A percentile compares a stretch with the other conserved stretches of the same genome.
Conservation (phyloP, 1,284 basidiomycete species). For the Trametes pubescens region DNA sequence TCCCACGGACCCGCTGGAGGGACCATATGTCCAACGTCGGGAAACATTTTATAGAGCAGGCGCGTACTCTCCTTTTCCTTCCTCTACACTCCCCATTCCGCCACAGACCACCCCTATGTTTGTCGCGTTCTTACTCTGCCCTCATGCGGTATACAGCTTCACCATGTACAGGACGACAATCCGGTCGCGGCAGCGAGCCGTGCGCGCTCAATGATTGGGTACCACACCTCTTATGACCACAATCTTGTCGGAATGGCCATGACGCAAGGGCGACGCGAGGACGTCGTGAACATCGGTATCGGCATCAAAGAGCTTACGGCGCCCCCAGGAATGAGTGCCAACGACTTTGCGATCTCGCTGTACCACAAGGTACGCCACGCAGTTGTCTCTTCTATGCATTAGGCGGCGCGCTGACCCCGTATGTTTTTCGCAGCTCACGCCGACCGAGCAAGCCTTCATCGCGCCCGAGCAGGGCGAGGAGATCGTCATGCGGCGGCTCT, state of each 20-base stretch:
- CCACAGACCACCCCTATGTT: constrained; percentile 8
- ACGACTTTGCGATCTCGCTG: constrained; percentile 72
- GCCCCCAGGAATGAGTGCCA: constrained; percentile 62
- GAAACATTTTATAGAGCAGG: constrained; percentile 85
- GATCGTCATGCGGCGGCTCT: constrained; percentile 72
- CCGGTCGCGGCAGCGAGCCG: constrained; percentile 65
- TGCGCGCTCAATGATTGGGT: constrained; percentile 77
- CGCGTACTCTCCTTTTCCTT: constrained; percentile 44
- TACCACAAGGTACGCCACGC: constrained; percentile 68
- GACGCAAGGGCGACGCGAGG: constrained; percentile 76
- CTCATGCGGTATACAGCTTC: constrained; percentile 31
- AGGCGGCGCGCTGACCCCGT: background rate
- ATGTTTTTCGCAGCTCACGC: constrained; percentile 59
- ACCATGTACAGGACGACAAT: constrained; percentile 52
- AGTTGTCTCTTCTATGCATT: background rate
- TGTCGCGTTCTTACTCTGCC: background rate
- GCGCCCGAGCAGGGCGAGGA: constrained; percentile 62
- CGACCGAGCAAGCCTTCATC: constrained; percentile 63
- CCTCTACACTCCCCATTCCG: constrained; percentile 6
- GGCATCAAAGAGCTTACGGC: constrained; percentile 74
- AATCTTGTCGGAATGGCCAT: constrained; percentile 82
- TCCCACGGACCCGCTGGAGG: constrained; percentile 76
- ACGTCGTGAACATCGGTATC: constrained; percentile 80
- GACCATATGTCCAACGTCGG: constrained; percentile 66
- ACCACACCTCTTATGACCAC: constrained; percentile 72